Evolutionary conservation across 1,139 yeast genomes (phyloP).

Genomic region (Geotrichum aggregatum): DNA sequence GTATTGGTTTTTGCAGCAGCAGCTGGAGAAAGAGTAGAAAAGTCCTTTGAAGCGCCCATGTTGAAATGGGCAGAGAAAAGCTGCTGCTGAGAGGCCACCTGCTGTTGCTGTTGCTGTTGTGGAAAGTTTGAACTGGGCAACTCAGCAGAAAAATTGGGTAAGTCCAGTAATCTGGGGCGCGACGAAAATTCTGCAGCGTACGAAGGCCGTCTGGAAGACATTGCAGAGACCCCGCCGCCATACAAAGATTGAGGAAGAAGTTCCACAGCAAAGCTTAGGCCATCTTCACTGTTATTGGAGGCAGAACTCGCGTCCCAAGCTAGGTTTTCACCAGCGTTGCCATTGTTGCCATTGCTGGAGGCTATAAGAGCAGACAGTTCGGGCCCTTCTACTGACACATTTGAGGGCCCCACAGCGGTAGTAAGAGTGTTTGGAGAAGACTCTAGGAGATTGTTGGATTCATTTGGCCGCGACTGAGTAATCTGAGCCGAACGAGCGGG

Average conservation of each 20-base stretch:
- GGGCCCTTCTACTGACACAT: no score
- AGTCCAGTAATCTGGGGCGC: slow-evolving; percentile 27
- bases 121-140: slow-evolving; percentile 8
- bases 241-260: slow-evolving; percentile 23
- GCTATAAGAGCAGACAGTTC: background rate
- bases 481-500: background rate
- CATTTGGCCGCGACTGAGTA: background rate
- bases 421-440: background rate
- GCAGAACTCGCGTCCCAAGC: background rate
- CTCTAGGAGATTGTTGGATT: background rate
- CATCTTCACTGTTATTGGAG: slow-evolving; percentile 3
- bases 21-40: background rate
- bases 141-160: slow-evolving; percentile 11
- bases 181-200: slow-evolving; percentile 38
- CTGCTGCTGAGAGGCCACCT: background rate
- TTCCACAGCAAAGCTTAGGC: slow-evolving; percentile 10
- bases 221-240: slow-evolving; percentile 26
- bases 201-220: slow-evolving; percentile 36
- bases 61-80: background rate
- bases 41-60: background rate
- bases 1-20: background rate
- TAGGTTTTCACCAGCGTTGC: background rate
- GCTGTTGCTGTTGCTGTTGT: slow-evolving; percentile 1
- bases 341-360: background rate
- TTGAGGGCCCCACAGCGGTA: background rate